Evolutionary conservation across 805 yeast species (phyloP), one percentile per base, ranked within the genome.

Genomic region (Cyberlindnera nakhonratchasimensis): DNA sequence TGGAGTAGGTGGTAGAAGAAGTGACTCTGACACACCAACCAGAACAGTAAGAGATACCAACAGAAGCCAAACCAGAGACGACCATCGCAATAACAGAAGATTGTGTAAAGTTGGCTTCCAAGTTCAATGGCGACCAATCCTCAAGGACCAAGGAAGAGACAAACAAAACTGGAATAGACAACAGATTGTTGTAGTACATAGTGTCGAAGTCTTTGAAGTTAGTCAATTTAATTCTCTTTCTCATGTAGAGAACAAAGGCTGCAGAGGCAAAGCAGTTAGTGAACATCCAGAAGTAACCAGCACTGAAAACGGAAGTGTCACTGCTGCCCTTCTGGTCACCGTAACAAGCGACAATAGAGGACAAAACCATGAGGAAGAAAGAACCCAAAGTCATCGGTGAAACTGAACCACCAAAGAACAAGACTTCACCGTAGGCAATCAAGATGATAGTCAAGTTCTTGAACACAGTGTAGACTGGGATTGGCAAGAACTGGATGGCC

Each of bases 21-120:
- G 99, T 93, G 51, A 93, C 98, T 72, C 99, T 87, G 53, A 93
- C 96, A 79, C 99, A 93, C 99, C 99, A 93, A 48, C 97, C 99
- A 11, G 98, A 89, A 69, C 96, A 88, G 79, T 93, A 93, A 34
- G 98, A 91, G 64, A 93, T 93, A 71, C 96, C 97, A 40, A 93
- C 96, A 24, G 97, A 84, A 34, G 95, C 83, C 55, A 86, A 78
- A 67, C 99, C 99, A 28, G 96, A 87, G 62, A 91, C 77, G 50
- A 93, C 59, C 96, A 93, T 90, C 34, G 82, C 66, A 50, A 88
- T 74, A 45, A 87, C 77, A 33, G 91, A 75, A 50, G 71, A 66
- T 64, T 90, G 77, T 55, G 77, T 71, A 80, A 93, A 87, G 76
- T 90, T 91, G 42, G 61, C 57, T 14, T 73, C 73, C 41, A 93